These are phyloP conservation scores for Daldinia sp. DNA, from an alignment of 2,329 filamentous ascomycete genomes.

Conservation along the genomic window DNA sequence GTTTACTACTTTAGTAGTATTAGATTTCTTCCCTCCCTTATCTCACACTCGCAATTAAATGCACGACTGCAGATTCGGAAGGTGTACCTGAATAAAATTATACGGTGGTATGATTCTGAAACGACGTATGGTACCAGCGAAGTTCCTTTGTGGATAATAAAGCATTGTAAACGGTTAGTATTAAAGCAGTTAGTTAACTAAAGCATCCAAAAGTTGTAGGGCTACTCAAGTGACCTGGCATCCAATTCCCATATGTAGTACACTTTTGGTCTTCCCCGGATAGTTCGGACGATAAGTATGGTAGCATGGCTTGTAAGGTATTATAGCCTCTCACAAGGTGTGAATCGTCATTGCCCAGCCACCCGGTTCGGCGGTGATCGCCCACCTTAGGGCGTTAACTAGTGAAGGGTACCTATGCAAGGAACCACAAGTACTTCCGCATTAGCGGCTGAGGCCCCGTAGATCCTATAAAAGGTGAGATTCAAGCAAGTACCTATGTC, in stretches of 20 bases:
- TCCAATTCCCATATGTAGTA: too few relatives aligned
- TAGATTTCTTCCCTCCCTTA: background rate
- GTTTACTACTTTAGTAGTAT: too few relatives aligned
- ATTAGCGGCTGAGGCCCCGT: constrained; percentile 8
- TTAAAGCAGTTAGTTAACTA: too few relatives aligned
- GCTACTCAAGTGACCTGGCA: too few relatives aligned
- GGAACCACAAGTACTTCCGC: constrained; percentile 35
- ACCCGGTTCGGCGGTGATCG: constrained; percentile 15
- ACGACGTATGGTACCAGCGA: constrained; percentile 11
- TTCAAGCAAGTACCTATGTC: constrained; percentile 12
- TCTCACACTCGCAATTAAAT: constrained; percentile 5
- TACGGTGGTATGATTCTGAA: constrained; percentile 10
- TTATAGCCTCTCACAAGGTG: background rate
- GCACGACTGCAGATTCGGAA: background rate
- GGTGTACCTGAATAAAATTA: background rate
- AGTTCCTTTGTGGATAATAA: background rate
- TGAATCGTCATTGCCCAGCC: constrained; percentile 30
- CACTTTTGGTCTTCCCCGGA: constrained; percentile 22
- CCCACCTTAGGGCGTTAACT: constrained; percentile 21
- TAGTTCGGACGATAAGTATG: constrained; percentile 27
- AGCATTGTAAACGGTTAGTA: background rate
- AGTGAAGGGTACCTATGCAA: constrained; percentile 37
- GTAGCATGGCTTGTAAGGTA: background rate
- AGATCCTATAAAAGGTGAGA: constrained; percentile 27
- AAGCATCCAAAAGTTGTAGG: too few relatives aligned